Base-by-base conservation (phyloP, 495 filamentous ascomycete species). In the Aspergillus sparsus region DNA sequence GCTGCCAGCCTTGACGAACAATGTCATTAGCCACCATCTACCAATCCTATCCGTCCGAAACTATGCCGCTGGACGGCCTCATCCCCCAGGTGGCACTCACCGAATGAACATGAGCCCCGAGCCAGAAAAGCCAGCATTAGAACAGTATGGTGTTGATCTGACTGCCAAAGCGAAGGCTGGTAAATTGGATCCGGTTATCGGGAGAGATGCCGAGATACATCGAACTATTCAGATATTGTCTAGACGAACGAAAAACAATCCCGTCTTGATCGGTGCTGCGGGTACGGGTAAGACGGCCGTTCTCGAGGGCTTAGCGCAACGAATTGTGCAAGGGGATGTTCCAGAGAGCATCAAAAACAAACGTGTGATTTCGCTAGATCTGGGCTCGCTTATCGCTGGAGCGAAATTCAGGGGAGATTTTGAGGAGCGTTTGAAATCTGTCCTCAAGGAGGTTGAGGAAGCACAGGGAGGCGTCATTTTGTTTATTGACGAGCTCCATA, bases 301-400 rank as follows among this genome's bases (percentile, higher is more conserved):
- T 33, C 70, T 98, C 10, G 94, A 98, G 76, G 94, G 94, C 1
- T 76, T 98, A 61, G 93, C 94, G 27, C 87, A 93, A 71, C 80
- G 93, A 37, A 98, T 98, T 69, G 89, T 96, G 2, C 82, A 84
- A 60, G 94, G 94, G 0, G 93, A 96, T 76, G 93, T 98, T 2
- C 94, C 94, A 0, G 94, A 98, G 72, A 96, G 91, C 67, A 89
- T 98, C 76, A 97, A 97, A 75, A 87, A 96, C 62, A 98, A 98
- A 71, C 80, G 85, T 37, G 94, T 98, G 11, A 83, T 98, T 55
- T 80, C 87, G 10, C 72, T 98, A 54, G 94, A 98, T 65, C 78
- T 98, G 0, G 94, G 94, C 2, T 89, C 89, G 27, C 80, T 98
- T 13, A 97, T 98, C 67, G 95, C 94, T 12, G 94, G 94, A 41